Evolutionary conservation across 2,329 filamentous ascomycete species (phyloP).

Genomic region (Diaporthe batatas): DNA sequence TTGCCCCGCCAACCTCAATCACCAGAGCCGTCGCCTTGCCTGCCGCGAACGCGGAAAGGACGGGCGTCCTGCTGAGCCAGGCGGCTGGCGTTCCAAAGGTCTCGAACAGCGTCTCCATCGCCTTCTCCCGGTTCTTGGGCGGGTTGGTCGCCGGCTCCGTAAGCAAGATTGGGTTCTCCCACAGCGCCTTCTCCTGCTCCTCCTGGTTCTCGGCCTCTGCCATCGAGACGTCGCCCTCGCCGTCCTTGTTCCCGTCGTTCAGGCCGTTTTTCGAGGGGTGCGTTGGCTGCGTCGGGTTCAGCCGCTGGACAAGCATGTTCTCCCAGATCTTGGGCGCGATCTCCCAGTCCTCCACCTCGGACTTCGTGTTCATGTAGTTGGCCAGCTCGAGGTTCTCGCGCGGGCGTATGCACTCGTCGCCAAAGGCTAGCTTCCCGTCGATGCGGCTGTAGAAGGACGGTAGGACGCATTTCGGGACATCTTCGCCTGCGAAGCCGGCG

Average conservation of each 20-base stretch:
- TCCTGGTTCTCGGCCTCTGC: constrained; percentile 67
- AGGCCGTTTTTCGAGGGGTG: constrained; percentile 82
- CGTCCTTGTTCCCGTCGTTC: constrained; percentile 76
- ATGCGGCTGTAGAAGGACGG: constrained; percentile 87
- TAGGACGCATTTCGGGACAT: constrained; percentile 92
- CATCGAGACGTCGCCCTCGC: constrained; percentile 73
- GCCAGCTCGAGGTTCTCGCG: constrained; percentile 82
- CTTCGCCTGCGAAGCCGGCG: constrained; percentile 97
- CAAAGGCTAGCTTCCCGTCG: constrained; percentile 76
- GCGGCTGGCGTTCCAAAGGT: constrained; percentile 96
- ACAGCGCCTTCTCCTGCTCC: constrained; percentile 78
- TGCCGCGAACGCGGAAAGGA: constrained; percentile 90
- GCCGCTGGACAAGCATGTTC: constrained; percentile 87
- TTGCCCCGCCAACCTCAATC: constrained; percentile 90
- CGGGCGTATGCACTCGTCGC: constrained; percentile 90
- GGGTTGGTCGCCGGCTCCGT: constrained; percentile 96
- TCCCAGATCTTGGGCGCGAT: constrained; percentile 91
- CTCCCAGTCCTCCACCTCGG: constrained; percentile 97
- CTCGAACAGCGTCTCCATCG: constrained; percentile 97
- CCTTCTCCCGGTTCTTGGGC: constrained; percentile 89
- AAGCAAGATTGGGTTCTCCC: constrained; percentile 92
- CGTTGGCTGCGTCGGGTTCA: constrained; percentile 81
- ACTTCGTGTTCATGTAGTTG: constrained; percentile 92
- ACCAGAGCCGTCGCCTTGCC: constrained; percentile 95
- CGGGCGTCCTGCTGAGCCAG: constrained; percentile 90